Percentiles rank a stretch among this genome's conserved stretches.
Conservation (phyloP, 139 green algal species). For the Chlorella sp. region DNA sequence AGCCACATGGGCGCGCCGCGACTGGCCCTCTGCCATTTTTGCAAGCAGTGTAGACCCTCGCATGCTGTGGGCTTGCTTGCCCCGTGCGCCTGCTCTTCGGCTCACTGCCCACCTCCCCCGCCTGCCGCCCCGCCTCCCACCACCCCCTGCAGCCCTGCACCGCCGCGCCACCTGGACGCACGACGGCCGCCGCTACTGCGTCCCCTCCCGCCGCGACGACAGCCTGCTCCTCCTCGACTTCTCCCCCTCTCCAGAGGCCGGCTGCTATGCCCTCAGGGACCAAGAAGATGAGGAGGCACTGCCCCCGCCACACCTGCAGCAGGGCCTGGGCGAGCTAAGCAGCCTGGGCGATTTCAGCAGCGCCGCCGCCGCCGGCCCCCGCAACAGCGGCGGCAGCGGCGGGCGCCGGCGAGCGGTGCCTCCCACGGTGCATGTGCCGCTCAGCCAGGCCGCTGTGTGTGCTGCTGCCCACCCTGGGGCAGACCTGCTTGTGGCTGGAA, state of each 20-base stretch:
- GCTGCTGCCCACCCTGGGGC: constrained; percentile 5
- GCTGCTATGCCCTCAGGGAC: constrained; percentile 23
- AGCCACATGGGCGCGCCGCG: too few species aligned
- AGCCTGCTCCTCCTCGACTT: constrained; percentile 41
- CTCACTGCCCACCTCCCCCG: too few species aligned
- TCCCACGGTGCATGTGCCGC: background rate
- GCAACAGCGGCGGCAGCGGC: background rate
- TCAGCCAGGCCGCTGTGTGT: constrained; percentile 38
- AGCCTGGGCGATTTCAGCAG: background rate
- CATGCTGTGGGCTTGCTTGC: too few species aligned
- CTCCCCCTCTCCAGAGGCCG: background rate
- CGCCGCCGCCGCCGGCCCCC: background rate
- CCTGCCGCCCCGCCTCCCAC: too few species aligned
- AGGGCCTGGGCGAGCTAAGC: background rate
- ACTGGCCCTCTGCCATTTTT: too few species aligned
- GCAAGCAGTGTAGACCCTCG: too few species aligned
- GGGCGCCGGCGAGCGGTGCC: background rate
- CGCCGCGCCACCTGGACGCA: constrained; percentile 36
- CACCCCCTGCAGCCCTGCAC: constrained; percentile 22
- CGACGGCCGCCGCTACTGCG: constrained; percentile 35
- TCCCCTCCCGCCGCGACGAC: constrained; percentile 42
- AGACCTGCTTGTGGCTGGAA: constrained; percentile 27
- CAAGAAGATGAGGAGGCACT: background rate
- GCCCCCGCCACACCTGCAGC: background rate
- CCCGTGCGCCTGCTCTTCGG: too few species aligned